A percentile compares a stretch with the other conserved stretches of the same genome.
Evolutionary conservation across 2,329 filamentous ascomycete species (phyloP).

Genomic region (Iodosphaeria phyllophila): DNA sequence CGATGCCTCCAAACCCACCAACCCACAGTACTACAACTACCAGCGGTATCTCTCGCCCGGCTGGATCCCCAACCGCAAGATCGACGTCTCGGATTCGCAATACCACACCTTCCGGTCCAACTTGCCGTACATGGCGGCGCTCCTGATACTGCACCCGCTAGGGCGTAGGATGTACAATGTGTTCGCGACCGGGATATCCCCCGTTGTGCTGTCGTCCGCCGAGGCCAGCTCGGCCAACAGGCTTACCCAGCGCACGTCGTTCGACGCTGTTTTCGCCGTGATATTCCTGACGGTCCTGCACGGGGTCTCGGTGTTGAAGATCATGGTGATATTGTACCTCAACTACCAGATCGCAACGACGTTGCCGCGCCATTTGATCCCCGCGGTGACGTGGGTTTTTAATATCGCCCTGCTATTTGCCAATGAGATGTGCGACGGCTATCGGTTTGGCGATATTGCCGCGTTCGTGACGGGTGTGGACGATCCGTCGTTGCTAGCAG

Average conservation of each 20-base stretch:
- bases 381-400: conserved; percentile 70
- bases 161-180: conserved; percentile 58
- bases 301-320: conserved; percentile 69
- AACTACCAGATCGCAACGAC: conserved; percentile 67
- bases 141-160: conserved; percentile 64
- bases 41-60: conserved; percentile 53
- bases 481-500: conserved; percentile 15
- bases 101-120: conserved; percentile 76
- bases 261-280: conserved; percentile 67
- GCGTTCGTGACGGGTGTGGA: conserved; percentile 22
- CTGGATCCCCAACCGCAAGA: conserved; percentile 84
- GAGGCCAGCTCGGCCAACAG: conserved; percentile 37
- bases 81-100: conserved; percentile 81
- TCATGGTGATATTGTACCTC: conserved; percentile 57
- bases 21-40: conserved; percentile 66
- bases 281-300: conserved; percentile 66
- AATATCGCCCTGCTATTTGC: conserved; percentile 74
- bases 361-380: conserved; percentile 53
- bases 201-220: conserved; percentile 11
- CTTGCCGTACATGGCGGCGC: conserved; percentile 57
- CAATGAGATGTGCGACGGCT: conserved; percentile 72
- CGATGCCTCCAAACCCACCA: conserved; percentile 63
- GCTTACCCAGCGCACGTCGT: conserved; percentile 52
- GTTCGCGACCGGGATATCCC: conserved; percentile 25
- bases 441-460: conserved; percentile 48